Percentiles rank a stretch among this genome's conserved stretches.
Evolutionary conservation across 306 rosid genomes (phyloP).

Genomic region (Castanea mollissima): DNA sequence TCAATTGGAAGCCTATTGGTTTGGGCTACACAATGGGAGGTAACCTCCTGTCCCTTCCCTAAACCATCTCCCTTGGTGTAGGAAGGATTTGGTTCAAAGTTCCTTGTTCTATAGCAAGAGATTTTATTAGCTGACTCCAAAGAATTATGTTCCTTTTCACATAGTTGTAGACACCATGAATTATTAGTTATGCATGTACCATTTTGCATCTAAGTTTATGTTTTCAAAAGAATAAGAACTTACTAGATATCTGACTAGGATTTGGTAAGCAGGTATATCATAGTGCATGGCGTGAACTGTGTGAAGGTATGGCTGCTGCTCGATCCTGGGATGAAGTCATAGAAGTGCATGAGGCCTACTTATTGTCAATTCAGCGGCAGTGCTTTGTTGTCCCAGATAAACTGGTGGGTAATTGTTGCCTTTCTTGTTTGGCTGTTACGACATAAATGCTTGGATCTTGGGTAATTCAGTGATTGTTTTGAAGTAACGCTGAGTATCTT

Average conservation of each 20-base stretch:
- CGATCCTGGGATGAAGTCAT: constrained; percentile 91
- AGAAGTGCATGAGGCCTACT: constrained; percentile 87
- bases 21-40: no score
- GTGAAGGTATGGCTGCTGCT: constrained; percentile 82
- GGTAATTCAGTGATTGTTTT: constrained; percentile 19
- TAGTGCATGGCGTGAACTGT: constrained; percentile 98
- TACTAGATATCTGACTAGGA: constrained; percentile 31
- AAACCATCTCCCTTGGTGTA: no score
- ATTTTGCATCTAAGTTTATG: constrained; percentile 17
- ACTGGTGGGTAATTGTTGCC: constrained; percentile 55
- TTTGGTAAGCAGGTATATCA: constrained; percentile 80
- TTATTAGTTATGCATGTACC: neutral
- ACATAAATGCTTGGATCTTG: constrained; percentile 13
- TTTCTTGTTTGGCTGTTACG: neutral
- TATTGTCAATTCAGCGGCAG: constrained; percentile 87
- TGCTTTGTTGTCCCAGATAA: constrained; percentile 98
- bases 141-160: neutral
- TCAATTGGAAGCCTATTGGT: no score
- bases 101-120: no score
- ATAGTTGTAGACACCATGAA: neutral
- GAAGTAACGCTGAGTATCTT: constrained; percentile 32
- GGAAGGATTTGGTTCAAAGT: no score
- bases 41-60: no score
- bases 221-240: constrained; percentile 16
- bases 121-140: no score